Evolutionary conservation across 1,284 basidiomycete species (phyloP).

Genomic region (Trichosporon ovoides): DNA sequence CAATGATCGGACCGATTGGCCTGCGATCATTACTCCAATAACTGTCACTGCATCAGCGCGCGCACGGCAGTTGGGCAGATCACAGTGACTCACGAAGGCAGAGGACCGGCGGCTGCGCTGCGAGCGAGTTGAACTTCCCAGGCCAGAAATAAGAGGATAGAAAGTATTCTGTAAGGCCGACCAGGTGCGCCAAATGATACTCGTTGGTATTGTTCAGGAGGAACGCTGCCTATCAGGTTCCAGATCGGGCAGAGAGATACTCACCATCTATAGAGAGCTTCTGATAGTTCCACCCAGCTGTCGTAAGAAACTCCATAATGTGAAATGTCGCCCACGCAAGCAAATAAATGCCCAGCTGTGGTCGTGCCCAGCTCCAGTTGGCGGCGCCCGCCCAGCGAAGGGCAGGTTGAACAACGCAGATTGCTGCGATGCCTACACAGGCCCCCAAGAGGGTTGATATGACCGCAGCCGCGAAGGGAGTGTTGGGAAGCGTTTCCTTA

Average conservation of each 20-base stretch:
- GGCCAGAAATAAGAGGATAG: conserved; percentile 61
- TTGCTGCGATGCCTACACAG: conserved; percentile 40
- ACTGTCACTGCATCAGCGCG: conserved; percentile 22
- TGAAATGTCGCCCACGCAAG: conserved; percentile 81
- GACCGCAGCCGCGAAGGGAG: conserved; percentile 64
- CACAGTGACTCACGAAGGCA: conserved; percentile 16
- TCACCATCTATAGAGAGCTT: conserved; percentile 90
- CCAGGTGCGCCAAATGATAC: conserved; percentile 80
- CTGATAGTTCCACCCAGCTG: conserved; percentile 91
- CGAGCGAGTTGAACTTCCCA: conserved; percentile 26
- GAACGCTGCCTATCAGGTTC: conserved; percentile 64
- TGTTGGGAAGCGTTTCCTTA: conserved; percentile 70
- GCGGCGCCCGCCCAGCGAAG: conserved; percentile 18
- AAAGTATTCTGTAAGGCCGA: conserved; percentile 76
- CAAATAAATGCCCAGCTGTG: conserved; percentile 74
- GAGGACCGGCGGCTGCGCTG: conserved; percentile 45
- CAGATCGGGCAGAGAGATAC: conserved; percentile 31
- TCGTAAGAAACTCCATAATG: conserved; percentile 89
- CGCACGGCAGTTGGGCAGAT: not conserved
- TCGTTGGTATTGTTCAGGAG: conserved; percentile 81
- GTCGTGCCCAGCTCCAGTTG: conserved; percentile 61
- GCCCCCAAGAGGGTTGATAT: conserved; percentile 70
- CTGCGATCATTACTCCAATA: conserved; percentile 56
- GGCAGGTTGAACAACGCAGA: conserved; percentile 53
- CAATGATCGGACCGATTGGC: conserved; percentile 72